phyloP scores from a whole-genome alignment of 73 alveolate genomes.

The Paramecium pentaurelia region DNA sequence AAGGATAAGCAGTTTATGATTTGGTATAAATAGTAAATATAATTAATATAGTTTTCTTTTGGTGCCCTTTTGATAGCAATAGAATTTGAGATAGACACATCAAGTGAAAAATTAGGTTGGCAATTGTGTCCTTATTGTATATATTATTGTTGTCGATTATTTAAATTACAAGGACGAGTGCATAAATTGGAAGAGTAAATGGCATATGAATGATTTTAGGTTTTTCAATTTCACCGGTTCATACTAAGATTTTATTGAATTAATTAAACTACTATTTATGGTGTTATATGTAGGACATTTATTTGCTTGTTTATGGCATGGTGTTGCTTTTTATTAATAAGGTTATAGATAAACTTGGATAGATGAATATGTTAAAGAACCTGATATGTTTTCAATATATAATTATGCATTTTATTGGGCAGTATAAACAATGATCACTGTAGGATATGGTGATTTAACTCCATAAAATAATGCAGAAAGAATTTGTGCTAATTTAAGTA shows the following conservation, averaged over 20 bases:
- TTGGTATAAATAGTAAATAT: slow-evolving; percentile 55
- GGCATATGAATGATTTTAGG: neutral
- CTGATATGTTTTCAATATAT: slow-evolving; percentile 23
- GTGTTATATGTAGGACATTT: slow-evolving; percentile 62
- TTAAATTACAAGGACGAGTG: slow-evolving; percentile 67
- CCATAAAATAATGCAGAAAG: slow-evolving; percentile 75
- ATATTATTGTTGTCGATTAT: slow-evolving; percentile 64
- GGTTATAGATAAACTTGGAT: slow-evolving; percentile 65
- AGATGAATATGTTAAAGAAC: neutral
- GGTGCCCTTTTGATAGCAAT: neutral
- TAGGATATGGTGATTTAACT: slow-evolving; percentile 87
- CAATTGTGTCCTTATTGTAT: slow-evolving; percentile 47
- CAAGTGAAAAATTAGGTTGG: slow-evolving; percentile 63
- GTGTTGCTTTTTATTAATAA: slow-evolving; percentile 56
- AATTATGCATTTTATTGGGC: slow-evolving; percentile 74
- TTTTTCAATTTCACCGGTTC: slow-evolving; percentile 29
- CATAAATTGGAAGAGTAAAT: slow-evolving; percentile 72
- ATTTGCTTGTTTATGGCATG: slow-evolving; percentile 74
- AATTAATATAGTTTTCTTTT: slow-evolving; percentile 20
- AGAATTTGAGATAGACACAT: slow-evolving; percentile 55
- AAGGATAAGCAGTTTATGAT: slow-evolving; percentile 66
- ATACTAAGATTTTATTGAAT: slow-evolving; percentile 17
- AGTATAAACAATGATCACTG: slow-evolving; percentile 80
- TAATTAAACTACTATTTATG: slow-evolving; percentile 30
- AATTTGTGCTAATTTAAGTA: slow-evolving; percentile 65